Evolutionary conservation across 495 filamentous ascomycete genomes (phyloP).

Genomic region (Penicillium maclennaniae): DNA sequence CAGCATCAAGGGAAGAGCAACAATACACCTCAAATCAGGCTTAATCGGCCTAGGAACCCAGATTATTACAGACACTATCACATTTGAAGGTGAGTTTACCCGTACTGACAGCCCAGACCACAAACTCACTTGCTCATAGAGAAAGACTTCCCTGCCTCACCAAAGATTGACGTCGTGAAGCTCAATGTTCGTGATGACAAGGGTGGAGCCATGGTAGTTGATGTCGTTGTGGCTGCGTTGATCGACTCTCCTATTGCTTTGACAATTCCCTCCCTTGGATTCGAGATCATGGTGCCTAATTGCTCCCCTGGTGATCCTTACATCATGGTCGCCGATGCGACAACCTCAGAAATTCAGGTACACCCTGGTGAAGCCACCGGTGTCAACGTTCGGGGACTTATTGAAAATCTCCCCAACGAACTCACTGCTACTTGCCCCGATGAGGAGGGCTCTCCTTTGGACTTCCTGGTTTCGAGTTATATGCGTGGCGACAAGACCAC

Average conservation of each 20-base stretch:
- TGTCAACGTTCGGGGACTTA: constrained; percentile 64
- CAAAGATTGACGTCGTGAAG: constrained; percentile 69
- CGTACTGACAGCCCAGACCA: constrained; percentile 15
- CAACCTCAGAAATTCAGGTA: constrained; percentile 60
- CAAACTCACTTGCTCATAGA: constrained; percentile 34
- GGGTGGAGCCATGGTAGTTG: constrained; percentile 66
- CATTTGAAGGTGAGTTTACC: constrained; percentile 72
- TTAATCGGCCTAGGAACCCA: constrained; percentile 73
- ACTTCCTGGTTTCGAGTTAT: constrained; percentile 76
- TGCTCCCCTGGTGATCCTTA: constrained; percentile 60
- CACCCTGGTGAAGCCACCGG: constrained; percentile 58
- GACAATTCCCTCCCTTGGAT: constrained; percentile 71
- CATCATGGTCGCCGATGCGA: constrained; percentile 73
- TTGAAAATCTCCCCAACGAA: constrained; percentile 64
- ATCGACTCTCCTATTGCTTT: constrained; percentile 75
- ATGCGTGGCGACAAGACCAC: constrained; percentile 72
- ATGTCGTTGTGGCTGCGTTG: constrained; percentile 62
- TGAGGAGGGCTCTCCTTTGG: constrained; percentile 73
- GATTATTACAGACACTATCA: constrained; percentile 61
- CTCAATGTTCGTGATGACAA: constrained; percentile 70
- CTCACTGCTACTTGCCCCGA: constrained; percentile 70
- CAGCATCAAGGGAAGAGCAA: constrained; percentile 64
- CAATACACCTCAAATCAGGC: constrained; percentile 69
- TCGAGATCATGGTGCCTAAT: constrained; percentile 76
- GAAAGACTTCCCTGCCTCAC: constrained; percentile 67